Evolutionary conservation across 768 basidiomycete species (phyloP), one percentile per base, ranked within the genome.

Genomic region (Boletus bicolor): DNA sequence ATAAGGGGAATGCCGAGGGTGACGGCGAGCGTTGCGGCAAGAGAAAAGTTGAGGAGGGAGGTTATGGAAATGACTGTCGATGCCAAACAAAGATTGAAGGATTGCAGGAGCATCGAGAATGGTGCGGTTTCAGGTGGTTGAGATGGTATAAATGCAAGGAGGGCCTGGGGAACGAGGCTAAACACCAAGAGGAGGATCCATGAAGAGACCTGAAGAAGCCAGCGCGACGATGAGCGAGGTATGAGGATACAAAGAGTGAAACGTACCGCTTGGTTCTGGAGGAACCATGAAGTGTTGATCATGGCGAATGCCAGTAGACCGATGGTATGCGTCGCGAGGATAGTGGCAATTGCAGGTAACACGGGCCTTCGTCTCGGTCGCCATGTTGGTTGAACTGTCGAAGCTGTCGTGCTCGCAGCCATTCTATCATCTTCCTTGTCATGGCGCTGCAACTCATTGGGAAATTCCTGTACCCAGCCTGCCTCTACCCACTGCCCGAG

Each of bases 11-110:
- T 41, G 8, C 85, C 84, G 17, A 93, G 77, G 9, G 82, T 63
- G 28, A 88, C 67, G 0, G 89, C 82, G 17, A 96, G 77, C 21
- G 79, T 67, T 21, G 87, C 84, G 0, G 95, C 91, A 19, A 98
- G 84, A 8, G 91, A 93, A 72, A 96, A 96, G 71, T 98, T 97
- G 68, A 97, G 83, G 56, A 97, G 86, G 15, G 92, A 87, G 30
- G 85, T 85, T 37, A 91, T 83, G 12, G 86, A 93, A 58, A 97
- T 88, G 48, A 93, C 80, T 1, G 90, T 88, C 4, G 96, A 96
- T 24, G 91, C 82, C 44, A 90, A 72, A 69, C 94, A 91, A 28
- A 95, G 82, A 62, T 88, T 89, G 57, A 92, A 75, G 0, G 88
- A 76, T 61, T 90, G 86, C 41, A 95, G 74, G 17, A 89, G 72